phyloP scores from a whole-genome alignment of 345 rosid genomes.

The Acer negundo region DNA sequence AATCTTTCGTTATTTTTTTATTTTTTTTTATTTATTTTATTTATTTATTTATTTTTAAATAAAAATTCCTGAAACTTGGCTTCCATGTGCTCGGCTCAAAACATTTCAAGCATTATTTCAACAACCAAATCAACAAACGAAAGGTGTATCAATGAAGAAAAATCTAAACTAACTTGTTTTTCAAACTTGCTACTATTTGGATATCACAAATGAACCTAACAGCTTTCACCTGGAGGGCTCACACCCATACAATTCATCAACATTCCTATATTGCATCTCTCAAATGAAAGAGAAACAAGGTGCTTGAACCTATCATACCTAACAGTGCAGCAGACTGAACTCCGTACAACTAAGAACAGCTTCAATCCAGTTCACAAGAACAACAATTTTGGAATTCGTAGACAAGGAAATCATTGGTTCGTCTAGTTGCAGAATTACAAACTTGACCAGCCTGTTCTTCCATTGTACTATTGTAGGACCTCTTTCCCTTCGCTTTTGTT shows the following conservation, averaged over 20 bases:
- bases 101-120: neutral
- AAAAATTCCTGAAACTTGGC: neutral
- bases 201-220: neutral
- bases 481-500: neutral
- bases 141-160: neutral
- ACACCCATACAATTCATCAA: neutral
- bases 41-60: neutral
- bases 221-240: neutral
- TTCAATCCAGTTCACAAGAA: neutral
- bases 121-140: neutral
- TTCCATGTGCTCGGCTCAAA: neutral
- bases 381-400: neutral
- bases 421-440: neutral
- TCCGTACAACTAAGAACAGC: neutral
- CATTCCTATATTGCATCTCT: neutral
- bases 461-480: neutral
- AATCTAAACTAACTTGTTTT: neutral
- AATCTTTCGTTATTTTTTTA: neutral
- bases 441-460: neutral
- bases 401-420: neutral
- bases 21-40: neutral
- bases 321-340: neutral
- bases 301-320: neutral
- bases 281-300: neutral
- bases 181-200: neutral